Conservation (phyloP, 2,329 filamentous ascomycete genomes). For the Apiospora kogelbergensis region DNA sequence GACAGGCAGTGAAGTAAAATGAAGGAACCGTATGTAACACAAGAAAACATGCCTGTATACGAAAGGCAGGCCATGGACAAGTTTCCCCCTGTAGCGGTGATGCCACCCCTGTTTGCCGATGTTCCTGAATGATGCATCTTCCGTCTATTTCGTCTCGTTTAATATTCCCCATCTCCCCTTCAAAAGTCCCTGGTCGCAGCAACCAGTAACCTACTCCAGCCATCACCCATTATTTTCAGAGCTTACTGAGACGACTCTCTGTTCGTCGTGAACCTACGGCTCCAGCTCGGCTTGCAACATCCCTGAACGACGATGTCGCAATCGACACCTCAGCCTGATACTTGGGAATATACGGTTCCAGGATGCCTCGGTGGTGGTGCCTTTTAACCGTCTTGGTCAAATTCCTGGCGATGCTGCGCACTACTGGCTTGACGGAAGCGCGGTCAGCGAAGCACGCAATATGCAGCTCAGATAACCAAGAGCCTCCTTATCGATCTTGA, state of each 20-base stretch:
- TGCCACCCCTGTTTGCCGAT: neutral
- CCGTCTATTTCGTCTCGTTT: neutral
- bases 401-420: constrained; percentile 18
- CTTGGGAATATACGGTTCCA: constrained; percentile 16
- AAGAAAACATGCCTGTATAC: neutral
- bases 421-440: constrained; percentile 9
- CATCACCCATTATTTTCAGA: neutral
- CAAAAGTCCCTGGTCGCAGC: neutral
- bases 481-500: neutral
- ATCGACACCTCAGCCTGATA: neutral
- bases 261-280: neutral
- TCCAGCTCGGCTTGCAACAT: neutral
- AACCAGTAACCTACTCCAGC: too few relatives aligned
- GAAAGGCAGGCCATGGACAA: neutral
- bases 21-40: neutral
- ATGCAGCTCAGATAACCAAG: neutral
- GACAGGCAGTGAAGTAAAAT: neutral
- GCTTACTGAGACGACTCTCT: neutral
- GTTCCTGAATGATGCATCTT: neutral
- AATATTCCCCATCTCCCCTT: neutral
- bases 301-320: neutral
- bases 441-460: neutral
- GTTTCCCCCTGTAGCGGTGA: neutral
- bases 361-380: constrained; percentile 20
- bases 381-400: constrained; percentile 25